phyloP scores from a whole-genome alignment of 306 rosid genomes.

The Glycine tomentella region DNA sequence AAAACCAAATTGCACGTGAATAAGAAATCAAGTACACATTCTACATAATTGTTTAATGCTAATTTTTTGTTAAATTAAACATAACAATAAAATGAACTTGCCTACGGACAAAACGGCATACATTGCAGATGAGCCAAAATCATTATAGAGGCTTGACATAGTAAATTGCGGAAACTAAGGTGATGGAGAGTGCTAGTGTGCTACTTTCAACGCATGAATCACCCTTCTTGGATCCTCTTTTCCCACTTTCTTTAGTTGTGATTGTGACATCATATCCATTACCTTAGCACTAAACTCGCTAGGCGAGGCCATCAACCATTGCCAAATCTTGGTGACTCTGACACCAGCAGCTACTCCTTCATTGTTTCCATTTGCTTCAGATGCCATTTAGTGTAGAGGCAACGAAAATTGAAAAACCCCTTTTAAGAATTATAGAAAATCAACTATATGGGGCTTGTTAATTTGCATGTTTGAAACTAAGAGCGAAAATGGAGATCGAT shows the following conservation, averaged over 20 bases:
- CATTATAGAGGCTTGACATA: conserved; percentile 42
- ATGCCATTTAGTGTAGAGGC: too few relatives aligned
- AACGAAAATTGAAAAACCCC: too few relatives aligned
- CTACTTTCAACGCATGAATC: conserved; percentile 56
- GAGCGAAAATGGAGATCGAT: neutral
- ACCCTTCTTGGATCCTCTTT: conserved; percentile 60
- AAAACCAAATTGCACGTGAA: neutral
- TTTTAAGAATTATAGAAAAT: too few relatives aligned
- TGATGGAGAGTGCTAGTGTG: conserved; percentile 47
- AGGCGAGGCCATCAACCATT: conserved; percentile 9
- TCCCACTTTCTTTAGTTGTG: conserved; percentile 51
- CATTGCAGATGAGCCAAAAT: conserved; percentile 47
- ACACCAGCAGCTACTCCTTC: neutral
- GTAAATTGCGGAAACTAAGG: conserved; percentile 48
- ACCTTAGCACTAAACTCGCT: neutral
- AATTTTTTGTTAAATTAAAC: neutral
- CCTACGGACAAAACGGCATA: conserved; percentile 59
- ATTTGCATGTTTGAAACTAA: too few relatives aligned
- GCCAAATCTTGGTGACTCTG: neutral
- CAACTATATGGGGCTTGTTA: too few relatives aligned
- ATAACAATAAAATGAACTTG: neutral
- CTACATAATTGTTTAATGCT: neutral
- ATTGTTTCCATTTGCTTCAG: neutral
- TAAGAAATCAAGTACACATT: neutral
- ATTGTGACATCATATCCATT: neutral